Conservation (phyloP, 2,329 filamentous ascomycete species). For the Paraphoma sp. region DNA sequence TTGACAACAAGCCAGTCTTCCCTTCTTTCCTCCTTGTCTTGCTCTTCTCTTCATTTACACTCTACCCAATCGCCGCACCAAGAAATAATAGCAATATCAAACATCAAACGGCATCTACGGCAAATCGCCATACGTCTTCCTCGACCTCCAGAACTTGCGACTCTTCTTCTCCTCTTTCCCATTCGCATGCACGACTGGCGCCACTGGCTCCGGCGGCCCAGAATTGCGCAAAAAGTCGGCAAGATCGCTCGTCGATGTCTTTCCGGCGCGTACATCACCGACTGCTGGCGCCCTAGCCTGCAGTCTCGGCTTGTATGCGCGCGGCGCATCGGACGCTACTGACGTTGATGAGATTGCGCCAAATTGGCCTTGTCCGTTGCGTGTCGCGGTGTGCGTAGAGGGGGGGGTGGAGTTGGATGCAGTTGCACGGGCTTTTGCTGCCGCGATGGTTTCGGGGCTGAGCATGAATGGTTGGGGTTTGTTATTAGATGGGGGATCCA, state of each 20-base stretch:
- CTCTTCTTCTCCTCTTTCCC: conserved; percentile 38
- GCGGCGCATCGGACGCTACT: conserved; percentile 25
- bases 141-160: conserved; percentile 43
- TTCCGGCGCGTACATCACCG: conserved; percentile 19
- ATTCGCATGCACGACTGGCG: neutral
- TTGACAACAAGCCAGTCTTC: neutral
- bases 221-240: conserved; percentile 53
- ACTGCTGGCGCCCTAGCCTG: conserved; percentile 37
- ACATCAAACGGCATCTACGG: conserved; percentile 6
- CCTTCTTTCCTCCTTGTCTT: neutral
- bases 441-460: conserved; percentile 39
- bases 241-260: conserved; percentile 49
- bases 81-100: no score
- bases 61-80: no score
- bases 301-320: conserved; percentile 33
- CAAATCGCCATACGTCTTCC: conserved; percentile 33
- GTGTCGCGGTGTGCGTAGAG: conserved; percentile 19
- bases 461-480: conserved; percentile 44
- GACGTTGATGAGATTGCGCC: conserved; percentile 19
- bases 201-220: conserved; percentile 44
- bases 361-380: conserved; percentile 19
- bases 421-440: conserved; percentile 38
- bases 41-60: no score
- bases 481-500: conserved; percentile 63
- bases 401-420: conserved; percentile 21